Conservation (phyloP, 768 basidiomycete species). For the Lactarius vividus region DNA sequence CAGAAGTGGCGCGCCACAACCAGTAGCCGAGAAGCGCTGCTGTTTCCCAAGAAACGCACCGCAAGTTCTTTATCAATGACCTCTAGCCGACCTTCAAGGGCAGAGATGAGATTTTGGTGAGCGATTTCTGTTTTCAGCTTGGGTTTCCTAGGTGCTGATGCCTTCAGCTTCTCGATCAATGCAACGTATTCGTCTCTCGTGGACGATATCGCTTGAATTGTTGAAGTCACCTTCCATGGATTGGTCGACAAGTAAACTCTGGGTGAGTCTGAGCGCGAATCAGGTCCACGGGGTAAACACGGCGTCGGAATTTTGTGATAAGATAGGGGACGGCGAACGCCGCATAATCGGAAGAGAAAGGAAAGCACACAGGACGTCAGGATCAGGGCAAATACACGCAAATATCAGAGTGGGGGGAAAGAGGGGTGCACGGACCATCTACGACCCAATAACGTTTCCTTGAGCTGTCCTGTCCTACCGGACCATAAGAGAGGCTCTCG, state of each 20-base stretch:
- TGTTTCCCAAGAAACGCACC: conserved; percentile 48
- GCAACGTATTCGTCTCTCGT: conserved; percentile 72
- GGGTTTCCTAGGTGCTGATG: conserved; percentile 43
- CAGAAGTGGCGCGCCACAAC: not conserved
- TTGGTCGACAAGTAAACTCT: conserved; percentile 82
- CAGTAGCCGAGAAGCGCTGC: not conserved
- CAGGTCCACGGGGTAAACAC: conserved; percentile 7
- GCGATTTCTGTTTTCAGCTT: conserved; percentile 54
- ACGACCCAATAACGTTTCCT: conserved; percentile 83
- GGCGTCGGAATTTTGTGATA: conserved; percentile 31
- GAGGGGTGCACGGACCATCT: conserved; percentile 75
- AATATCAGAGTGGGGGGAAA: conserved; percentile 44
- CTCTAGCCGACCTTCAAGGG: conserved; percentile 62
- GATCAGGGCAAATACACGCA: conserved; percentile 63
- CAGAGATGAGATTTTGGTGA: conserved; percentile 59
- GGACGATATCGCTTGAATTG: conserved; percentile 68
- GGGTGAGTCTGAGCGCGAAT: conserved; percentile 62
- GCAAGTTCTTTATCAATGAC: conserved; percentile 64
- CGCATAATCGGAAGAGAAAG: conserved; percentile 44
- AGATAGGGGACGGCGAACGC: conserved; percentile 35
- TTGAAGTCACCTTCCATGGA: conserved; percentile 85
- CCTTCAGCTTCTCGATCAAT: conserved; percentile 60
- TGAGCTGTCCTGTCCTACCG: conserved; percentile 72
- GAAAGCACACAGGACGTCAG: conserved; percentile 38
- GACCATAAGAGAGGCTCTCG: conserved; percentile 60